Conservation (phyloP, 768 basidiomycete species). For the Panus rudis region DNA sequence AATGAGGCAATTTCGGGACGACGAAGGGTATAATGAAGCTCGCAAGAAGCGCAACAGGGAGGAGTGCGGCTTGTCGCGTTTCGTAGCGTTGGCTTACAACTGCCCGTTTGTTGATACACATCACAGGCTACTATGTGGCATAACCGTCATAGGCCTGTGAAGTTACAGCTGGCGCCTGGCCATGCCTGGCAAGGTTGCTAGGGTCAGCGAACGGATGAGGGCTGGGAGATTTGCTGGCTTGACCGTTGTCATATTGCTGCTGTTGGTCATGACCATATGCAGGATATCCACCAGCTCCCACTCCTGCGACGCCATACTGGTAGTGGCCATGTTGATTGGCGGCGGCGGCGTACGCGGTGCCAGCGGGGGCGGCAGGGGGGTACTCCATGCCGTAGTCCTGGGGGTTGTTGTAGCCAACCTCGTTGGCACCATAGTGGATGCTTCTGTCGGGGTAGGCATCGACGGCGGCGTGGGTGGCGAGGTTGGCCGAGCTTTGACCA, state of each 20-base stretch:
- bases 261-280: neutral
- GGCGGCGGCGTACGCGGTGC: constrained; percentile 15
- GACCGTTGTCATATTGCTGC: neutral
- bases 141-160: no score
- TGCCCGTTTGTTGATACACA: no score
- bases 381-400: constrained; percentile 24
- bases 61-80: neutral
- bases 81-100: no score
- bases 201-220: constrained; percentile 9
- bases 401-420: constrained; percentile 11
- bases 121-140: neutral
- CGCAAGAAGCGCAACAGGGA: neutral
- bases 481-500: constrained; percentile 9
- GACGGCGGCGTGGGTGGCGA: constrained; percentile 12
- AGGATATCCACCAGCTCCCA: neutral
- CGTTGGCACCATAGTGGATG: constrained; percentile 19
- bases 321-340: constrained; percentile 15
- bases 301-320: constrained; percentile 9
- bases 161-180: constrained; percentile 3
- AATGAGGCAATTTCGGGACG: no score
- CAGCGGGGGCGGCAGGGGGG: constrained; percentile 21
- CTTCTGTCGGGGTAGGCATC: constrained; percentile 22
- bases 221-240: constrained; percentile 1
- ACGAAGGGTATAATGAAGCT: neutral
- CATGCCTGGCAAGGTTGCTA: constrained; percentile 1